These are phyloP conservation scores for Mycena latifolia DNA, from an alignment of 768 basidiomycete species.

Conservation along the genomic window DNA sequence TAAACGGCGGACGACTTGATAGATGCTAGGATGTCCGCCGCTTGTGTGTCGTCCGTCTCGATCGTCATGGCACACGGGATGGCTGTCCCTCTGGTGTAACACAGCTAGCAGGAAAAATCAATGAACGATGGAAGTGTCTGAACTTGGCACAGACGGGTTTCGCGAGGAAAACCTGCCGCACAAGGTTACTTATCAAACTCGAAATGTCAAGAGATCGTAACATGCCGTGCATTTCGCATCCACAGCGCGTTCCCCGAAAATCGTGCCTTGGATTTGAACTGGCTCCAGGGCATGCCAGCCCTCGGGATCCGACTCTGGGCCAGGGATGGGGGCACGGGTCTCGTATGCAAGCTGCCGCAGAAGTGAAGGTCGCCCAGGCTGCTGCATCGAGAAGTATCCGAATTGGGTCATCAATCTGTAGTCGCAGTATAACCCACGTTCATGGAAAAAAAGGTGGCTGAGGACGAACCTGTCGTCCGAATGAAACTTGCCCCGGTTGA, in stretches of 20 bases:
- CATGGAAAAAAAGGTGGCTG: neutral
- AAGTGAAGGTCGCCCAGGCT: slow-evolving; percentile 12
- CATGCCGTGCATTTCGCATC: slow-evolving; percentile 30
- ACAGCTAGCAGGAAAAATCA: slow-evolving; percentile 15
- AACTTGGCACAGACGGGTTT: slow-evolving; percentile 27
- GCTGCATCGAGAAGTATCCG: slow-evolving; percentile 27
- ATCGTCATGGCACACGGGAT: slow-evolving; percentile 34
- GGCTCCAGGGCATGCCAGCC: slow-evolving; percentile 28
- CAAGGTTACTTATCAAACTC: neutral
- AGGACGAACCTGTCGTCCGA: slow-evolving; percentile 26
- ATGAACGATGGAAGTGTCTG: neutral
- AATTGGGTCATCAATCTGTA: slow-evolving; percentile 19
- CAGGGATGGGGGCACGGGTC: slow-evolving; percentile 1
- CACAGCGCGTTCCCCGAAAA: slow-evolving; percentile 25
- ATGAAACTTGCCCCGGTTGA: slow-evolving; percentile 23
- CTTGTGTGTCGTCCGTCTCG: slow-evolving; percentile 27
- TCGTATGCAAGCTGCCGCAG: slow-evolving; percentile 26
- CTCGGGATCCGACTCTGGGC: slow-evolving; percentile 22
- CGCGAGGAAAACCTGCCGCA: slow-evolving; percentile 25
- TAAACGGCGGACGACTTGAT: slow-evolving; percentile 24
- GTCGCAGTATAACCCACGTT: too few species aligned
- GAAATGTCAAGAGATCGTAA: neutral
- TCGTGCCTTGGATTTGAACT: slow-evolving; percentile 14
- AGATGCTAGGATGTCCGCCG: slow-evolving; percentile 24
- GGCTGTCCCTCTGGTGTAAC: slow-evolving; percentile 22